A percentile compares a stretch with the other conserved stretches of the same genome.
Conservation (phyloP, 2,329 filamentous ascomycete genomes). For the Tolypocladium pustulatum region DNA sequence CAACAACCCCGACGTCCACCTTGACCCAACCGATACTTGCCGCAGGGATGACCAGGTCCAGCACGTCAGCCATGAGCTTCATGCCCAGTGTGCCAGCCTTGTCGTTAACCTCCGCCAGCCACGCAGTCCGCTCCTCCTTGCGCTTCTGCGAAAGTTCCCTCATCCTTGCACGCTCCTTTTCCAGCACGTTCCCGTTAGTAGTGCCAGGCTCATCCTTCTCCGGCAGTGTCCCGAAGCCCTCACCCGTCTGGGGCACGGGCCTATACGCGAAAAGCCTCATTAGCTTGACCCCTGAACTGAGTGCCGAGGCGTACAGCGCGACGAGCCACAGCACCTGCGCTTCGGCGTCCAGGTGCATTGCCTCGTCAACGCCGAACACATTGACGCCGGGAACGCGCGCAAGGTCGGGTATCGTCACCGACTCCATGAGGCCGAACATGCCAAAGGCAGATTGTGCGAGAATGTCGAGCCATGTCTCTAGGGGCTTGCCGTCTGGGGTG, state of each 20-base stretch:
- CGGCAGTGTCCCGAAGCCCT: constrained; percentile 13
- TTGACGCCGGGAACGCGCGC: constrained; percentile 31
- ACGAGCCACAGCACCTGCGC: constrained; percentile 63
- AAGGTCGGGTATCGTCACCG: constrained; percentile 48
- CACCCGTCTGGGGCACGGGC: constrained; percentile 21
- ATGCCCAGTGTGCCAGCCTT: constrained; percentile 28
- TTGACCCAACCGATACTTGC: constrained; percentile 50
- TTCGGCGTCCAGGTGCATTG: constrained; percentile 40
- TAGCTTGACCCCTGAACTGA: constrained; percentile 31
- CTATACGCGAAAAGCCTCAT: constrained; percentile 22
- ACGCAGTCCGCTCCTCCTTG: constrained; percentile 19
- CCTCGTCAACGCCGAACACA: constrained; percentile 40
- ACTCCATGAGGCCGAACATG: constrained; percentile 58
- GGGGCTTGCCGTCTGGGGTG: constrained; percentile 10
- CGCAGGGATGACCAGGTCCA: constrained; percentile 55
- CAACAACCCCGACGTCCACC: constrained; percentile 40
- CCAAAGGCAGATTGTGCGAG: constrained; percentile 50
- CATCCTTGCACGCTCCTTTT: constrained; percentile 14
- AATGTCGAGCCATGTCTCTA: constrained; percentile 40
- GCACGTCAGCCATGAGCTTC: constrained; percentile 41
- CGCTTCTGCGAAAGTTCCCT: constrained; percentile 20
- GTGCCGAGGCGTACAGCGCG: constrained; percentile 40
- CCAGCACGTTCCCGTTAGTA: neutral
- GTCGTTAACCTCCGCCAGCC: constrained; percentile 17
- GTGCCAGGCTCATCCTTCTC: constrained; percentile 2